These are phyloP conservation scores for Echinochloa phyllopogon DNA, from an alignment of 176 grass and related monocot species.

Conservation along the genomic window DNA sequence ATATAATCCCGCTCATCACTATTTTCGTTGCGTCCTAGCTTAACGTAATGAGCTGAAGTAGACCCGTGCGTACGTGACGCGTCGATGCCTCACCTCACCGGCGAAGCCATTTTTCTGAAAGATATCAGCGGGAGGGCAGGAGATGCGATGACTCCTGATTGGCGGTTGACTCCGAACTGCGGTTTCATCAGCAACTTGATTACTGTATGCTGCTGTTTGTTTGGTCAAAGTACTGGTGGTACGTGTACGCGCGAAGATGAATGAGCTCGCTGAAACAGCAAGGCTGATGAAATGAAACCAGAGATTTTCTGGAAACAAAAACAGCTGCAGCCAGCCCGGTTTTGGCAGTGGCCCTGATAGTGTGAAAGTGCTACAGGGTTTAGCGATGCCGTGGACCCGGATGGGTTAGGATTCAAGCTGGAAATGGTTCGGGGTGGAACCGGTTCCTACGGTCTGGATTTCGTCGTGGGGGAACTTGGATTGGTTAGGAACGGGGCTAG, in stretches of 20 bases:
- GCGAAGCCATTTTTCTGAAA: neutral
- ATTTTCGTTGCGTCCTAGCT: neutral
- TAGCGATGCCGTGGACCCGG: neutral
- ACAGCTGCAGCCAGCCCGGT: neutral
- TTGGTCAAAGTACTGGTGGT: neutral
- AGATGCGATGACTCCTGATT: neutral
- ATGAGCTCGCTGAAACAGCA: neutral
- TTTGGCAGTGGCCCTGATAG: neutral
- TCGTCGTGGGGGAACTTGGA: too few relatives aligned
- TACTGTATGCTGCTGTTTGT: neutral
- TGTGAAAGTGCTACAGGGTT: neutral
- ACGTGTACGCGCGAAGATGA: neutral
- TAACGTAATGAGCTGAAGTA: neutral
- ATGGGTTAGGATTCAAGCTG: neutral
- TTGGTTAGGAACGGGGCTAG: too few relatives aligned
- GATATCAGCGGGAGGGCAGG: neutral
- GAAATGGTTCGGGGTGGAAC: too few relatives aligned
- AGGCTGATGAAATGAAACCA: neutral
- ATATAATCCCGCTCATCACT: neutral
- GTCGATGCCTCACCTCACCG: slow-evolving; percentile 28
- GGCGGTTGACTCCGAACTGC: neutral
- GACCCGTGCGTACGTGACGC: slow-evolving; percentile 12
- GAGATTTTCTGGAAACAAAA: neutral
- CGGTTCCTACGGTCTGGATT: too few relatives aligned
- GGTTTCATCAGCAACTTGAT: slow-evolving; percentile 1